Base-by-base conservation (phyloP, 2,329 filamentous ascomycete species). In the Dissoconium aciculare region DNA sequence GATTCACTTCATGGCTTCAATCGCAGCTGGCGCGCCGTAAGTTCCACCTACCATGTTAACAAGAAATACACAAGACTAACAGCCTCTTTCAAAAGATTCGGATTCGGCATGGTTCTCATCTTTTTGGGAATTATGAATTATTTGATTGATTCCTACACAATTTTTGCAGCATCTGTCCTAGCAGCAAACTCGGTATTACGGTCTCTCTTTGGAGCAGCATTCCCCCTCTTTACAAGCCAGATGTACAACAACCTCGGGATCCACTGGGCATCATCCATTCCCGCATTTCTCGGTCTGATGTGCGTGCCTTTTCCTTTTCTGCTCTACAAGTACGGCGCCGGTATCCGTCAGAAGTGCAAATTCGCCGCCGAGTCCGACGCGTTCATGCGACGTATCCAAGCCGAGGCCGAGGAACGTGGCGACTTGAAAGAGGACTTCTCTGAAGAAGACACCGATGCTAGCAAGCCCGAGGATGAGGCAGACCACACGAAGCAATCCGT, bases 151-250 rank as follows among this genome's bases (percentile, higher is more conserved):
- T 33, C 39, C 8, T 42, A 42, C 32, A 74, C 75, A 30, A 77
- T 85, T 43, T 87, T 76, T 39, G 79, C 81, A 1, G 41, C 41
- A 3, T 81, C 74, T 0, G 78, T 76, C 0, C 60, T 85, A 6
- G 79, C 79, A 3, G 78, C 77, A 29, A 82, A 85, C 56, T 80
- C 80, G 1, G 78, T 91, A 48, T 58, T 91, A 19, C 74, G 83
- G 43, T 85, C 78, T 0, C 61, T 84, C 5, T 78, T 75, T 39
- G 82, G 79, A 40, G 79, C 80, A 2, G 74, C 67, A 1, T 91
- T 91, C 62, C 82, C 82, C 1, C 66, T 89, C 2, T 89, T 89
- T 51, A 72, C 78, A 0, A 66, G 62, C 2, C 74, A 81, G 46
- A 81, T 65, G 62, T 66, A 63, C 42, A 17, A 32, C 33, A 36